Evolutionary conservation across 179 eudicot genomes (phyloP).

Genomic region (Silene coronaria): DNA sequence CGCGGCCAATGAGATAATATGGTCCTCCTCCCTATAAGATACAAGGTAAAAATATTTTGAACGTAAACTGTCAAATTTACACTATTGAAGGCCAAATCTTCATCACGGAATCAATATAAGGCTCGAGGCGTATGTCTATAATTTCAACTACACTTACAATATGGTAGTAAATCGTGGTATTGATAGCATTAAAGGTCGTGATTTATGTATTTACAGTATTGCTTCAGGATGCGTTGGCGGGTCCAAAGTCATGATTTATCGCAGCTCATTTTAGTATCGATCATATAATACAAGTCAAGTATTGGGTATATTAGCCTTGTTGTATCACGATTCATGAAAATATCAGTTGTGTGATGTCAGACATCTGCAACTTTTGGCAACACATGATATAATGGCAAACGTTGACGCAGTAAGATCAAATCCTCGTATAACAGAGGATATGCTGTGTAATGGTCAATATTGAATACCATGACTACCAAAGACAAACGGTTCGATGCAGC

Average conservation of each 20-base stretch:
- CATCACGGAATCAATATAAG: constrained; percentile 1
- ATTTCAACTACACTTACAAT: neutral
- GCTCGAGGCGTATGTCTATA: neutral
- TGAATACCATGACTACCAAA: neutral
- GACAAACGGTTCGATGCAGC: neutral
- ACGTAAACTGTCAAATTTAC: neutral
- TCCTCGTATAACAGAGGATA: neutral
- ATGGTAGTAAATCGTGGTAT: neutral
- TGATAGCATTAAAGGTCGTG: neutral
- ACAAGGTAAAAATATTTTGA: constrained; percentile 9
- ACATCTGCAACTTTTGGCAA: neutral
- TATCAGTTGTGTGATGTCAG: neutral
- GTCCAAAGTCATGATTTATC: neutral
- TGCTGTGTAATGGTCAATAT: neutral
- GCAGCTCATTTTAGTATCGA: neutral
- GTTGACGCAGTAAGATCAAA: neutral
- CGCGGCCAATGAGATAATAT: constrained; percentile 98
- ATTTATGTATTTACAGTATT: neutral
- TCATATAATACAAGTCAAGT: neutral
- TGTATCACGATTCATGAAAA: neutral
- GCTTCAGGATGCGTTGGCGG: neutral
- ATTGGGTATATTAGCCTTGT: neutral
- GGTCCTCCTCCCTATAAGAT: constrained; percentile 88
- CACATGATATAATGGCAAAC: neutral
- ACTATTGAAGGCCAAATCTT: neutral